Base-by-base conservation (phyloP, 108 stramenopile species). In the Conticribra guillardii region DNA sequence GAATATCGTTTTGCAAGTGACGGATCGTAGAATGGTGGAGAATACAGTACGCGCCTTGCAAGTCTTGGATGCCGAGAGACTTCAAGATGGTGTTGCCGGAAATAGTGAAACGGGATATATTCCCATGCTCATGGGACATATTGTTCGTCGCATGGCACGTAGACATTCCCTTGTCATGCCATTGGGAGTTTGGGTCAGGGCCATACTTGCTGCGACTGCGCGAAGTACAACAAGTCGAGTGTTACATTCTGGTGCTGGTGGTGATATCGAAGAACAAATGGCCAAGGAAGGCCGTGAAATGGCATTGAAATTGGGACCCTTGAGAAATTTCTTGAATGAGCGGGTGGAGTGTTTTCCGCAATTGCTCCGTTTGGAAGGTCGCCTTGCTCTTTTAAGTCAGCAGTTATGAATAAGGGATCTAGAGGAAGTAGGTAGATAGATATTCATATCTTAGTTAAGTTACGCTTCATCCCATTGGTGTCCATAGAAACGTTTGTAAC, bases 341-440 rank as follows among this genome's bases (percentile, higher is more conserved):
- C 55, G 80, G 50, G 75, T 76, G 17, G 80, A 81, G 56, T 72
- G 74, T 58, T 74, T 81, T 45, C 69, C 80, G 32, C 80, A 76
- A 49, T 29, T 81, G 51, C 60, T 81, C 46, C 60, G 70, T 23
- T 64, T 81, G 62, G 80, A 81, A 41, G 80, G 80, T 27, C 56
- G 80, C 17, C 64, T 81, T 46, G 65, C 80, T 37, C 37, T 81
- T 34, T 44, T 81, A 57, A 62, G 64, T 64, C 73, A 79, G 50
- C 78, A 79, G 78, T 69, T 79, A 59, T 79, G n/a, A n/a, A n/a
- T n/a, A n/a, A n/a, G n/a, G n/a, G n/a, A n/a, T n/a, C n/a, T n/a
- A n/a, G n/a, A n/a, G n/a, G n/a, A n/a, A n/a, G n/a, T n/a, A n/a
- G n/a, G n/a, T n/a, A n/a, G n/a, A n/a, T n/a, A n/a, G n/a, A n/a